Evolutionary conservation across 2,329 filamentous ascomycete genomes (phyloP).

Genomic region (Pseudohalonectria lignicola): DNA sequence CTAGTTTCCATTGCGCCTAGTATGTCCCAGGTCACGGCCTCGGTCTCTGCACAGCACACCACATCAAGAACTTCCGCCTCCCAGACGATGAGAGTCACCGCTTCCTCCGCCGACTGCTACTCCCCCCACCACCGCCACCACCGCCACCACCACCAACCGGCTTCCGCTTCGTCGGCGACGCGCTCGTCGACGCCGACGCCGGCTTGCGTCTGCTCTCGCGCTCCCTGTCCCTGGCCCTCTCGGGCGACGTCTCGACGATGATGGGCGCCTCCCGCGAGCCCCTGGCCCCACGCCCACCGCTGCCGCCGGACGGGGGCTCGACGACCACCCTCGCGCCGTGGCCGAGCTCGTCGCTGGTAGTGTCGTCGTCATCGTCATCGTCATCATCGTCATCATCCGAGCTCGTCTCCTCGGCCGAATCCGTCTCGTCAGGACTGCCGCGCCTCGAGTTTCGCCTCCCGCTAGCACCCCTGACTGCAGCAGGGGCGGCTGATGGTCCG

Average conservation of each 20-base stretch:
- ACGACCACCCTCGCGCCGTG: conserved; percentile 22
- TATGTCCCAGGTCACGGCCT: no score
- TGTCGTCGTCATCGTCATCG: conserved; percentile 16
- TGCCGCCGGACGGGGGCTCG: conserved; percentile 5
- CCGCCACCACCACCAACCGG: conserved; percentile 19
- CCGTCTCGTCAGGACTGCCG: conserved; percentile 19
- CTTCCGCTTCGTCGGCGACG: conserved; percentile 17
- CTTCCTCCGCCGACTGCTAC: conserved; percentile 14
- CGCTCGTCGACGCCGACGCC: conserved; percentile 12
- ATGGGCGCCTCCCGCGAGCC: conserved; percentile 20
- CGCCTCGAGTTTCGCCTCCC: conserved; percentile 16
- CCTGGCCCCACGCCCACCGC: no score
- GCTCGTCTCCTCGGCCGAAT: conserved; percentile 20
- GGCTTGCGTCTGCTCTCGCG: conserved; percentile 14
- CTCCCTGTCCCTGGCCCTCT: background rate
- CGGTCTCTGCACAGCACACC: background rate
- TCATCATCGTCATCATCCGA: no score
- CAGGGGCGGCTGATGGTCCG: conserved; percentile 13
- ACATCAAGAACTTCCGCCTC: conserved; percentile 1
- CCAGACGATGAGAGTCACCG: conserved; percentile 12
- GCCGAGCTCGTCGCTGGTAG: conserved; percentile 24
- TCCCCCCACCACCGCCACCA: conserved; percentile 12
- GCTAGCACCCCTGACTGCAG: conserved; percentile 20
- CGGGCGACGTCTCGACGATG: conserved; percentile 23
- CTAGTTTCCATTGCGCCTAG: no score